phyloP scores from a whole-genome alignment of 495 filamentous ascomycete species.

The Xanthoparmelia taractica region DNA sequence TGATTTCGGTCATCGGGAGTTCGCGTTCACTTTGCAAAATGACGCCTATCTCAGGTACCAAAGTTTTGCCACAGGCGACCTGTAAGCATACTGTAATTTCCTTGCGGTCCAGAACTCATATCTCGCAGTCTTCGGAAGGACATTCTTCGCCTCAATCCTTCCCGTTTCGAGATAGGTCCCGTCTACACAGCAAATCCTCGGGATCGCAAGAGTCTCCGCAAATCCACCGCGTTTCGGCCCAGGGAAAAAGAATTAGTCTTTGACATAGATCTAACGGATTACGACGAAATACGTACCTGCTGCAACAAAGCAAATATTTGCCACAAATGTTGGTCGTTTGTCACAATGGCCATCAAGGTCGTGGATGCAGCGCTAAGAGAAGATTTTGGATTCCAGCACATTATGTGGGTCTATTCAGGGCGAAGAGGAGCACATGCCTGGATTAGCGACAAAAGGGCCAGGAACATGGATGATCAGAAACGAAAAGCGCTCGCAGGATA shows the following conservation, averaged over 20 bases:
- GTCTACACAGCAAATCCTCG: constrained; percentile 90
- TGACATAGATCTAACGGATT: constrained; percentile 98
- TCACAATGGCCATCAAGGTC: constrained; percentile 94
- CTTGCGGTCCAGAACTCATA: constrained; percentile 12
- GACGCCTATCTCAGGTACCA: constrained; percentile 91
- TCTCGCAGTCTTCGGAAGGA: constrained; percentile 73
- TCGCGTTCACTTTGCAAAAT: constrained; percentile 83
- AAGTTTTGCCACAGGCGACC: constrained; percentile 75
- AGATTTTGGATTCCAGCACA: constrained; percentile 92
- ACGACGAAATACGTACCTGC: constrained; percentile 93
- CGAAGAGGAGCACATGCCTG: constrained; percentile 94
- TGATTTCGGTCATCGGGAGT: constrained; percentile 90
- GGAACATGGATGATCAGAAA: constrained; percentile 73
- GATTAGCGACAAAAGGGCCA: constrained; percentile 89
- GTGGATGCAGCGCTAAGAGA: constrained; percentile 78
- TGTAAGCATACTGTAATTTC: constrained; percentile 33
- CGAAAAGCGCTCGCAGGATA: constrained; percentile 78
- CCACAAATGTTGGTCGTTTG: constrained; percentile 89
- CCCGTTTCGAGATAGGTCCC: constrained; percentile 95
- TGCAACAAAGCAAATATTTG: constrained; percentile 92
- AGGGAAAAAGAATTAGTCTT: constrained; percentile 89
- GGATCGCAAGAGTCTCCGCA: constrained; percentile 81
- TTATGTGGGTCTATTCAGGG: constrained; percentile 97
- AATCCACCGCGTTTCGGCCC: constrained; percentile 63
- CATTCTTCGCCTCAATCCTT: constrained; percentile 73